These are phyloP conservation scores for Bipolaris oryzae DNA, from an alignment of 2,329 filamentous ascomycete species.

Conservation along the genomic window DNA sequence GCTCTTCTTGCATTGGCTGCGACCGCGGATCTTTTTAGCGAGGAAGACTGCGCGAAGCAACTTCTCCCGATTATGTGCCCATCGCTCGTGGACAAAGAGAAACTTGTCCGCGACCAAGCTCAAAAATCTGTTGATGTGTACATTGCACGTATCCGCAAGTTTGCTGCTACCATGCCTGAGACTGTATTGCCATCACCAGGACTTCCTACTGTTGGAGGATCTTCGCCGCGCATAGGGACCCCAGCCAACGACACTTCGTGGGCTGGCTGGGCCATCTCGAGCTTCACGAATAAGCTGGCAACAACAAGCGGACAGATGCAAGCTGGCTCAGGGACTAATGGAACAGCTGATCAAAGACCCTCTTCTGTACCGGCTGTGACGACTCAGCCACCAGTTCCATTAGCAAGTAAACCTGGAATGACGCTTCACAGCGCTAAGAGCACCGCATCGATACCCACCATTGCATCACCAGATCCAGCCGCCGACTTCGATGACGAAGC, in stretches of 20 bases:
- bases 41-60: constrained; percentile 85
- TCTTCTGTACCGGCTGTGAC: constrained; percentile 57
- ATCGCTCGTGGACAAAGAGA: constrained; percentile 90
- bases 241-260: constrained; percentile 74
- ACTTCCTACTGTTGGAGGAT: constrained; percentile 53
- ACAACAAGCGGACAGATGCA: constrained; percentile 86
- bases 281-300: constrained; percentile 93
- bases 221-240: constrained; percentile 76
- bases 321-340: constrained; percentile 47
- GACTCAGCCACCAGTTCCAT: constrained; percentile 53
- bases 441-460: constrained; percentile 34
- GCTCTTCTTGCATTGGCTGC: constrained; percentile 83
- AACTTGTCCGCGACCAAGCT: constrained; percentile 88
- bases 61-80: constrained; percentile 86
- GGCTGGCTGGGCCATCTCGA: constrained; percentile 98
- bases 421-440: constrained; percentile 35
- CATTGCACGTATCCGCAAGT: constrained; percentile 80
- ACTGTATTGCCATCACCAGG: constrained; percentile 71
- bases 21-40: constrained; percentile 82
- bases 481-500: constrained; percentile 57
- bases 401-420: constrained; percentile 53
- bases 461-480: constrained; percentile 53
- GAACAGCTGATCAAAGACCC: constrained; percentile 54
- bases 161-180: constrained; percentile 78
- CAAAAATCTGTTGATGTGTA: constrained; percentile 89